Evolutionary conservation across 73 alveolate genomes (phyloP).

Genomic region (Paramecium octaurelia): DNA sequence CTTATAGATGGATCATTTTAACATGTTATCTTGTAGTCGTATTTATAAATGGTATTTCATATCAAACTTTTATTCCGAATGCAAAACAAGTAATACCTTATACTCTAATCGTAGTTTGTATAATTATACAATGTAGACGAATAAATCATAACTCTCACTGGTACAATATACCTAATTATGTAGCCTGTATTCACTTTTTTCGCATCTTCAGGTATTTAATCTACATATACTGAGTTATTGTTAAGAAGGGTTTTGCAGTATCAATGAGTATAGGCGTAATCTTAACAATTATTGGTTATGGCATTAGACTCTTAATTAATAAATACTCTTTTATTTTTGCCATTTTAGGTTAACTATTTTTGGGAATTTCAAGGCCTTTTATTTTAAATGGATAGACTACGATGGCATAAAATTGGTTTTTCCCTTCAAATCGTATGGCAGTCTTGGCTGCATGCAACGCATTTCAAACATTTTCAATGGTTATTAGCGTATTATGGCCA

Average conservation of each 20-base stretch:
- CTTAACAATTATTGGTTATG: conserved; percentile 1
- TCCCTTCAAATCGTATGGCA: conserved; percentile 6
- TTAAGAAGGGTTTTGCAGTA: neutral
- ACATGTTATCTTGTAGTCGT: neutral
- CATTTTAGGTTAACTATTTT: neutral
- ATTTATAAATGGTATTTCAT: conserved; percentile 27
- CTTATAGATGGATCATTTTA: neutral
- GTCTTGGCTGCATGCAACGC: neutral
- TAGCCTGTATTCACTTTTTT: conserved; percentile 28
- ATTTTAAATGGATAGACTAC: neutral
- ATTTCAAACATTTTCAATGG: conserved; percentile 1
- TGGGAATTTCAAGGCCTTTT: conserved; percentile 27
- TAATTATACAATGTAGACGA: neutral
- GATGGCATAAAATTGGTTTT: conserved; percentile 28
- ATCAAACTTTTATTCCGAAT: conserved; percentile 12
- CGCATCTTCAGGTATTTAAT: conserved; percentile 9
- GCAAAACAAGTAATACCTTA: neutral
- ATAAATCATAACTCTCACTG: neutral
- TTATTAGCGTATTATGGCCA: conserved; percentile 22
- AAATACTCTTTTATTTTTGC: neutral
- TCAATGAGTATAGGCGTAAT: neutral
- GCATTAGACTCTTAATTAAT: neutral
- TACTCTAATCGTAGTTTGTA: neutral
- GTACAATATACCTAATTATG: neutral
- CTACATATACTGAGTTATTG: neutral